Conservation (phyloP, 257 asterid species). For the Nicotiana paniculata region DNA sequence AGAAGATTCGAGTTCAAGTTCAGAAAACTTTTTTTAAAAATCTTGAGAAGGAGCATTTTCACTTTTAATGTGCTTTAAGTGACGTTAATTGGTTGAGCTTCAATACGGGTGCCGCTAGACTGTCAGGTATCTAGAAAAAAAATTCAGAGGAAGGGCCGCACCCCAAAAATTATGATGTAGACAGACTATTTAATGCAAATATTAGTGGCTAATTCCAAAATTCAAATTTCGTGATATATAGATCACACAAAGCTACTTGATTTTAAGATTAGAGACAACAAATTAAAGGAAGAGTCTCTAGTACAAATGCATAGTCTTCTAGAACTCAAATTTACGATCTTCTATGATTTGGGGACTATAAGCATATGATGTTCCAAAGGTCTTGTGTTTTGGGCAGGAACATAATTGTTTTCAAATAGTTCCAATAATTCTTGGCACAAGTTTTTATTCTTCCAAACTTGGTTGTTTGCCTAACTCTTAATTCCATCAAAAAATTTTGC, state of each 20-base stretch:
- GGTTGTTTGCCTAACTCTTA: neutral
- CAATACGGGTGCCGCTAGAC: too few relatives aligned
- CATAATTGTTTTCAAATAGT: neutral
- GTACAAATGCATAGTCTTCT: neutral
- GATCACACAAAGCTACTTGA: accelerated
- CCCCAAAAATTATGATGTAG: too few relatives aligned
- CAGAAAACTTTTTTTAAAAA: too few relatives aligned
- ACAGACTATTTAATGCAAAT: too few relatives aligned
- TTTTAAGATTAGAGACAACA: neutral
- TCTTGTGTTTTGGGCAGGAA: neutral
- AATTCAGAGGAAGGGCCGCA: too few relatives aligned
- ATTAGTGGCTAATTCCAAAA: accelerated
- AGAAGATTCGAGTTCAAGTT: too few relatives aligned
- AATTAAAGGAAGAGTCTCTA: neutral
- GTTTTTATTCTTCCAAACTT: neutral
- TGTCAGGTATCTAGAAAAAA: too few relatives aligned
- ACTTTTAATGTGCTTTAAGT: too few relatives aligned
- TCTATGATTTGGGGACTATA: neutral
- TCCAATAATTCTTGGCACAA: neutral
- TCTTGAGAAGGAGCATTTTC: too few relatives aligned
- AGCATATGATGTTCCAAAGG: neutral
- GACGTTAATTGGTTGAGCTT: too few relatives aligned
- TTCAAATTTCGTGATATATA: too few relatives aligned
- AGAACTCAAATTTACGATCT: neutral
- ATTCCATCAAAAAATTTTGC: neutral